phyloP scores from a whole-genome alignment of 257 asterid genomes.

The Salvia splendens region DNA sequence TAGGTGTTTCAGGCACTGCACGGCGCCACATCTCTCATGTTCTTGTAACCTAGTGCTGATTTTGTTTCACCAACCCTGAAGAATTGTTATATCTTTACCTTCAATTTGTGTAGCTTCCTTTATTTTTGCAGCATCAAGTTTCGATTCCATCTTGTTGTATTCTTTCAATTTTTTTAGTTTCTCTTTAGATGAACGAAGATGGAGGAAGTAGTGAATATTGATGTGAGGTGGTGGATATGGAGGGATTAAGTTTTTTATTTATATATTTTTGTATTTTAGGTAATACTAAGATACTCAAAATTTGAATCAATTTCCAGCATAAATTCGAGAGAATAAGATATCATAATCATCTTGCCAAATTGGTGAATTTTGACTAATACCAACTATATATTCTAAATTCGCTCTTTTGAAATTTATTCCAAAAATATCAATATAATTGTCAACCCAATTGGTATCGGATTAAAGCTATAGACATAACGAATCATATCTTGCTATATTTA shows the following conservation, averaged over 20 bases:
- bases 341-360: neutral
- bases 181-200: neutral
- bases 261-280: too few relatives aligned
- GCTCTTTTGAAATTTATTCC: neutral
- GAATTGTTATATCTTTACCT: neutral
- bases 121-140: neutral
- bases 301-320: neutral
- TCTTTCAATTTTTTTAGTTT: neutral
- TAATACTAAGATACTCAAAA: neutral
- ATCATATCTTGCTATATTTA: neutral
- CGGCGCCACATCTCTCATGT: constrained; percentile 22
- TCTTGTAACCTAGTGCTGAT: constrained; percentile 32
- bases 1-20: constrained; percentile 27
- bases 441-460: neutral
- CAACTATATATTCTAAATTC: neutral
- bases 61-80: constrained; percentile 19
- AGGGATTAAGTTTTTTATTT: too few relatives aligned
- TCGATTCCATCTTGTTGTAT: constrained; percentile 1
- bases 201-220: too few relatives aligned
- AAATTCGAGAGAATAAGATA: neutral
- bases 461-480: neutral
- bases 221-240: too few relatives aligned
- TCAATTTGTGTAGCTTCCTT: constrained; percentile 26
- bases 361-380: neutral
- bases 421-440: neutral